phyloP scores from a whole-genome alignment of 2,329 filamentous ascomycete species.

The Zopfia rhizophila region DNA sequence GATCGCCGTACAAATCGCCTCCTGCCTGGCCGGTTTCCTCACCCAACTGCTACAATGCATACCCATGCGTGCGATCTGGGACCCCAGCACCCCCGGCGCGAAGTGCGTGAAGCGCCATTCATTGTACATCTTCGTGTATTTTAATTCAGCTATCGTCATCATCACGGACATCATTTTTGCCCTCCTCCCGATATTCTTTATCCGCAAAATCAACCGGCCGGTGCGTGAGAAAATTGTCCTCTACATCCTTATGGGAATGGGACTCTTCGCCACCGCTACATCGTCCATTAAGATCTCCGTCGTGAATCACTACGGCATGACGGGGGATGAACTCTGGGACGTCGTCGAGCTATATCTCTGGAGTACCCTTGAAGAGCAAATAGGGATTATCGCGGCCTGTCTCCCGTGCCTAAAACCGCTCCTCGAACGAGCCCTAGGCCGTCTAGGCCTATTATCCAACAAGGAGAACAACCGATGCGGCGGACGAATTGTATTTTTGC shows the following conservation, averaged over 20 bases:
- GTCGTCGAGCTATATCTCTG: constrained; percentile 34
- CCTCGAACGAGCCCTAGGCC: constrained; percentile 24
- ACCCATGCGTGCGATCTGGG: too few species aligned
- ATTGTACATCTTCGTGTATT: too few species aligned
- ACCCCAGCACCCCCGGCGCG: too few species aligned
- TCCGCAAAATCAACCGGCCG: constrained; percentile 32
- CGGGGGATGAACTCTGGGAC: constrained; percentile 28
- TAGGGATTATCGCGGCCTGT: constrained; percentile 38
- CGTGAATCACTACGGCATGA: constrained; percentile 26
- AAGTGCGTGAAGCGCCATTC: too few species aligned
- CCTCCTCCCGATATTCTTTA: constrained; percentile 33
- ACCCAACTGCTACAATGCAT: too few species aligned
- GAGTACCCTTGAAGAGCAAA: constrained; percentile 34
- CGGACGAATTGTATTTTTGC: too few species aligned
- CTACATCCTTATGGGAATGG: constrained; percentile 34
- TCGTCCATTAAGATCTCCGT: constrained; percentile 25
- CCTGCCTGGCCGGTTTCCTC: too few species aligned
- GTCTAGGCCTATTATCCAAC: constrained; percentile 30
- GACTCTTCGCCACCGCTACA: constrained; percentile 37
- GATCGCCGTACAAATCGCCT: too few species aligned
- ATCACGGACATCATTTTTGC: constrained; percentile 31
- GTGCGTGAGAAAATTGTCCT: constrained; percentile 36
- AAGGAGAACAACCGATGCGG: too few species aligned
- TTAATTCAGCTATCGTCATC: constrained; percentile 13
- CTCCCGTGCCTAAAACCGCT: constrained; percentile 39